phyloP scores from a whole-genome alignment of 2,329 filamentous ascomycete species.

The Pestalotiopsis sp. region DNA sequence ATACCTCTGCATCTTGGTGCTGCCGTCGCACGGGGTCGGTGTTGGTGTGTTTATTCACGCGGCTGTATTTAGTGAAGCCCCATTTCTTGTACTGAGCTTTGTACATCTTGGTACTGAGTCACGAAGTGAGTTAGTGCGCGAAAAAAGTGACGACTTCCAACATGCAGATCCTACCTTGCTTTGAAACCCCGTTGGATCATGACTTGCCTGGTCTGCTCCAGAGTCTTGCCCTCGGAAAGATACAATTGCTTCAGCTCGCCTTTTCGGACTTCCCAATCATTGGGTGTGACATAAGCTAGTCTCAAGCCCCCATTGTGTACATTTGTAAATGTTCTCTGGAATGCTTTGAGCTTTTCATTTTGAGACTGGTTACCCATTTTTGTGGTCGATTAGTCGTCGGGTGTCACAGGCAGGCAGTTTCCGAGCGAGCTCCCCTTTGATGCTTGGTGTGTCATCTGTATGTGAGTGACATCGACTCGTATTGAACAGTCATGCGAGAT shows the following conservation, averaged over 20 bases:
- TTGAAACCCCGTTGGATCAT: neutral
- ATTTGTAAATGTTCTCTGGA: neutral
- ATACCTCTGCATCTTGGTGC: neutral
- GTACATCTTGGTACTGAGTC: neutral
- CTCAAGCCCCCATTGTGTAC: neutral
- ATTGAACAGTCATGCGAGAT: neutral
- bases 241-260: neutral
- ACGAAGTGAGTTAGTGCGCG: neutral
- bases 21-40: neutral
- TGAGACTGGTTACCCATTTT: neutral
- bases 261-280: neutral
- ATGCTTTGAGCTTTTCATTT: neutral
- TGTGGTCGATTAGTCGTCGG: neutral
- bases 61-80: neutral
- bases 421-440: neutral
- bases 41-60: neutral
- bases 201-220: neutral
- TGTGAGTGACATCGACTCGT: neutral
- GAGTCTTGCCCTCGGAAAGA: neutral
- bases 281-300: neutral
- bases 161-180: neutral
- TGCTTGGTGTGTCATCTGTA: neutral
- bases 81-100: neutral
- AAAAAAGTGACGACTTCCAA: neutral
- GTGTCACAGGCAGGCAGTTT: neutral